Base-by-base conservation (phyloP, 768 basidiomycete genomes). In the Dioszegia aurantiaca region DNA sequence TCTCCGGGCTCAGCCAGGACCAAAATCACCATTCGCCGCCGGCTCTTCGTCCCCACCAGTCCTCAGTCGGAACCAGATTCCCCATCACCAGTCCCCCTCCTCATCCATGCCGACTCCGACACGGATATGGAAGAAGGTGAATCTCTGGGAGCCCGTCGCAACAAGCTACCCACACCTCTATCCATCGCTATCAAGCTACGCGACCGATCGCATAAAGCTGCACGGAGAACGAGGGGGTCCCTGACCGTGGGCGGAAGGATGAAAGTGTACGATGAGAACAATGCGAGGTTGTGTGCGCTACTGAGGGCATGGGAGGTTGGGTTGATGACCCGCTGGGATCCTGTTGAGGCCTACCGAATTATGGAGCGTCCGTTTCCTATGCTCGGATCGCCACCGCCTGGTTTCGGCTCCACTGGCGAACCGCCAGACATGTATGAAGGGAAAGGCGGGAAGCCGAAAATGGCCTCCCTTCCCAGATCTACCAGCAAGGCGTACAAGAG, bases 1-100 rank as follows among this genome's bases (percentile, higher is more conserved):
- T 40, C 36, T 14, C 37, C 51, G 19, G 51, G 51, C 24, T 53
- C 51, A 6, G 40, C 24, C 39, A 36, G 51, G 1, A 53, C 51
- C 37, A 53, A 53, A 26, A 37, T 53, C 23, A 26, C 40, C 9
- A 39, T 53, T 23, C 36, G 51, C 21, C 31, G 51, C 21, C 31
- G 36, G 2, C 33, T 14, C 6, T 33, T 33, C 33, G 33, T 16
- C 51, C 5, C 23, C 24, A 28, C 26, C 46, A 26, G 28, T 14
- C 33, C 33, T 6, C 6, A 33, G 14, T 33, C 33, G 14, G 6
- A 6, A 33, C 14, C 33, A n/a, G 33, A 6, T 14, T 6, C 33
- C 33, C 6, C 33, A 33, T 33, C 33, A 33, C 14, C 33, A n/a
- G 33, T 33, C 33, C 8, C 33, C 33, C 6, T 14, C 33, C 33